These are phyloP conservation scores for Leccinum subgranulosum DNA, from an alignment of 768 basidiomycete species.

Conservation along the genomic window DNA sequence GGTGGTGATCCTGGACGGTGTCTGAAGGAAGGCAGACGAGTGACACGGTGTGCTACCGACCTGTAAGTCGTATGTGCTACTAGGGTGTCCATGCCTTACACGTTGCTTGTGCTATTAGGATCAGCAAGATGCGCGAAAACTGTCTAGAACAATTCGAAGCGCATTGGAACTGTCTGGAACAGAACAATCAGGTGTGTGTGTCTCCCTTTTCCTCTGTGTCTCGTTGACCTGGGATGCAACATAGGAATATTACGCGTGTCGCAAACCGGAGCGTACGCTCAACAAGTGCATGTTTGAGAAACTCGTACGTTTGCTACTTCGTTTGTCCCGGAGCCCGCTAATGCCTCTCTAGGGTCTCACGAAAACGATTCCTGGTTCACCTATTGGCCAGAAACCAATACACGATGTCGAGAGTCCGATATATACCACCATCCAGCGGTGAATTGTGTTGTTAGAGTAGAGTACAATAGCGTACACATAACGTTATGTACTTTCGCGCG, in stretches of 20 bases:
- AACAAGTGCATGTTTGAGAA: slow-evolving; percentile 98
- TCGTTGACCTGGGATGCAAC: background rate
- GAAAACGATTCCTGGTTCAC: slow-evolving; percentile 89
- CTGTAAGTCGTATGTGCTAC: slow-evolving; percentile 54
- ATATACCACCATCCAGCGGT: slow-evolving; percentile 84
- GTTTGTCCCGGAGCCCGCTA: background rate
- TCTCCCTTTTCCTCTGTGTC: background rate
- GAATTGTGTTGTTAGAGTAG: slow-evolving; percentile 25
- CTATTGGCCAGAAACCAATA: slow-evolving; percentile 76
- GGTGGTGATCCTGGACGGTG: slow-evolving; percentile 84
- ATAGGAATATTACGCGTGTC: slow-evolving; percentile 62
- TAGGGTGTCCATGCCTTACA: background rate
- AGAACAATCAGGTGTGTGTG: slow-evolving; percentile 84
- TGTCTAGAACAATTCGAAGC: slow-evolving; percentile 83
- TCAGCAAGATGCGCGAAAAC: slow-evolving; percentile 90
- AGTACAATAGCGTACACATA: slow-evolving; percentile 1
- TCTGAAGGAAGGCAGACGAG: slow-evolving; percentile 91
- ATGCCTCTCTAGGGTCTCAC: slow-evolving; percentile 62
- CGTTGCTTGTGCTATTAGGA: slow-evolving; percentile 44
- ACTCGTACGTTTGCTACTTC: slow-evolving; percentile 57
- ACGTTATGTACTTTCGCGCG: background rate
- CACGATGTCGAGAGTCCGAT: slow-evolving; percentile 88
- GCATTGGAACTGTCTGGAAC: slow-evolving; percentile 94
- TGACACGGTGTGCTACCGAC: slow-evolving; percentile 93
- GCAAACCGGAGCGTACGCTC: slow-evolving; percentile 81